Base-by-base conservation (phyloP, 441 rosid genomes). In the Euphorbia schlechtendalii region DNA sequence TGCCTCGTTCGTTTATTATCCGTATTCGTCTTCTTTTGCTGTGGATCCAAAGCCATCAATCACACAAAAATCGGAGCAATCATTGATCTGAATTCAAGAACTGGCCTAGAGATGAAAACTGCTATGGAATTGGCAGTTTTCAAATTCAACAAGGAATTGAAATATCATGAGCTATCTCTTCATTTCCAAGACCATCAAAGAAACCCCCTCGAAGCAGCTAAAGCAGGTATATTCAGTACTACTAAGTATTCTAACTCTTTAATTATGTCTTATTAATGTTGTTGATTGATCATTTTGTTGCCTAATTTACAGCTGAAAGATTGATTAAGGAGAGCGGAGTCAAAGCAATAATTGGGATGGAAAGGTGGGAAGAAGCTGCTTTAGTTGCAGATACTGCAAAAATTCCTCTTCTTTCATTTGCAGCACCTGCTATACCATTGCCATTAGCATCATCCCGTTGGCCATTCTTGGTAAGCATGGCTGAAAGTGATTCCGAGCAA, bases 301-400 rank as follows among this genome's bases (percentile, higher is more conserved):
- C 41, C 1, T 41, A 7, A 7, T 11, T 74, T 13, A 30, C 76
- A 86, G 86, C 88, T 28, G 56, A 73, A 49, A 66, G 63, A 38
- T 64, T 82, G 59, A 75, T 80, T 24, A 57, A 75, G 45, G 63
- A 74, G 6, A 68, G 73, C 49, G 12, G 69, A 58, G 87, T 71
- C 22, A 30, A 70, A 38, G 81, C 73, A 45, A 80, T 85, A 12
- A 25, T 80, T 46, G 87, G 88, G 21, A 57, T 80, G 78, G 78
- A 76, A 21, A 75, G 74, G 34, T 80, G 85, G 90, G 81, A 72
- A 14, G 86, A 77, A 69, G 77, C 86, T 56, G 74, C 71, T 59
- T 21, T 77, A 59, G 83, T 85, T 27, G 80, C 82, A 34, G 82
- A 78, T 43, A 63, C 78, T 13, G 83, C 59, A 71, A 74, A 69